These are phyloP conservation scores for Ustilago vetiveriae DNA, from an alignment of 1,284 basidiomycete genomes.

Conservation along the genomic window DNA sequence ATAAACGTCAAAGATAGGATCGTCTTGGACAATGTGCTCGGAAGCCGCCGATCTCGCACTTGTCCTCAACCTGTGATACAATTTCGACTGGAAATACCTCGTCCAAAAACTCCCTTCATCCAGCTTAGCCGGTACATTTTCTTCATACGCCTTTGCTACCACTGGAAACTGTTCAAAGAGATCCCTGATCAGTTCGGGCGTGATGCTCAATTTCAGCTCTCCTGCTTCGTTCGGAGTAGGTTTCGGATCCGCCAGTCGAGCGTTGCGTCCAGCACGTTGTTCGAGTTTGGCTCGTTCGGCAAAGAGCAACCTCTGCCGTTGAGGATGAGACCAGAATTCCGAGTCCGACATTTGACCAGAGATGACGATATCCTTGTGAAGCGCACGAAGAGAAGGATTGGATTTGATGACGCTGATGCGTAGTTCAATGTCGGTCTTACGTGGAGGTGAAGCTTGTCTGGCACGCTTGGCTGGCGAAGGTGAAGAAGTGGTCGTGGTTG, in stretches of 20 bases:
- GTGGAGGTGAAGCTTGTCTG: constrained; percentile 3
- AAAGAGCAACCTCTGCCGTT: constrained; percentile 56
- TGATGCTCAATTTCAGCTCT: constrained; percentile 84
- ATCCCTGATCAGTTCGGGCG: constrained; percentile 89
- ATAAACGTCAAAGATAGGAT: constrained; percentile 94
- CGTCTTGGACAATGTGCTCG: constrained; percentile 86
- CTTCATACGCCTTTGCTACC: constrained; percentile 87
- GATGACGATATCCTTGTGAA: constrained; percentile 64
- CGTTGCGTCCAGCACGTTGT: constrained; percentile 61
- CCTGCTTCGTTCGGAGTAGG: constrained; percentile 59
- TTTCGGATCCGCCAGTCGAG: constrained; percentile 63
- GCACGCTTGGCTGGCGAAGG: not conserved
- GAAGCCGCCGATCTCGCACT: constrained; percentile 85
- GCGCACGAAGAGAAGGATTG: constrained; percentile 51
- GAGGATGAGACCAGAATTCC: constrained; percentile 66
- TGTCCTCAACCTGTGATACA: constrained; percentile 93
- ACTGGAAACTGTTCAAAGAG: constrained; percentile 98
- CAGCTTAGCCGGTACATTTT: constrained; percentile 89
- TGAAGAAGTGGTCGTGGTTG: constrained; percentile 1
- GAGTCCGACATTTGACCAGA: constrained; percentile 52
- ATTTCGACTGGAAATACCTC: constrained; percentile 91
- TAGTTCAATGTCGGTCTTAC: constrained; percentile 54
- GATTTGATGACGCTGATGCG: constrained; percentile 58
- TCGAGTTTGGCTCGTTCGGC: constrained; percentile 56
- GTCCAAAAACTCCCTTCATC: constrained; percentile 93